phyloP scores from a whole-genome alignment of 2,329 filamentous ascomycete genomes.

The Delphinella strobiligena region DNA sequence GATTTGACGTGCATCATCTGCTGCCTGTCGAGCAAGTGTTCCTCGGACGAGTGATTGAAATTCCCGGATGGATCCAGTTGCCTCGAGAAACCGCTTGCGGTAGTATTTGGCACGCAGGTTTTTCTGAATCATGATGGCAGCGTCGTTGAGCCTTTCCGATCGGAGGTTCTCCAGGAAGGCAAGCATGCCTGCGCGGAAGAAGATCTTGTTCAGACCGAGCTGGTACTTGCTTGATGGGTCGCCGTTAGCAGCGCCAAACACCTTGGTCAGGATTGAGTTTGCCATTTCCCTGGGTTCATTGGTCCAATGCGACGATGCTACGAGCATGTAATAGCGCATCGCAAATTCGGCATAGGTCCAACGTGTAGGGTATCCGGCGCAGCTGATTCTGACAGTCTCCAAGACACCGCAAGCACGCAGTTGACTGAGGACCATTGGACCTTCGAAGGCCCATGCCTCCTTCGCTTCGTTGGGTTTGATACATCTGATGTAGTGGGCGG shows the following conservation, averaged over 20 bases:
- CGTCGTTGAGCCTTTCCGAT: constrained; percentile 80
- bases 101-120: constrained; percentile 94
- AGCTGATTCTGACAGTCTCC: constrained; percentile 95
- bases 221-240: constrained; percentile 85
- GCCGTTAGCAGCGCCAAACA: constrained; percentile 54
- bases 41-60: constrained; percentile 72
- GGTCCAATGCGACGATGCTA: constrained; percentile 81
- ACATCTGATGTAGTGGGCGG: constrained; percentile 97
- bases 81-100: constrained; percentile 78
- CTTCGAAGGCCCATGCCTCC: constrained; percentile 94
- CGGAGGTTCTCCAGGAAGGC: constrained; percentile 92
- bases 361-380: constrained; percentile 88
- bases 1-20: constrained; percentile 68
- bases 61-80: constrained; percentile 65
- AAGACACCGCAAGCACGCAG: constrained; percentile 96
- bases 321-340: constrained; percentile 94
- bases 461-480: constrained; percentile 99
- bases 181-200: constrained; percentile 98
- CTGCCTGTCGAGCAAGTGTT: constrained; percentile 62
- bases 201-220: constrained; percentile 94
- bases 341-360: constrained; percentile 99
- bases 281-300: constrained; percentile 91
- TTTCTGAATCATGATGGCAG: constrained; percentile 97
- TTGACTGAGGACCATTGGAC: constrained; percentile 96
- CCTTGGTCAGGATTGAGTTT: constrained; percentile 79